Conservation (phyloP, 2,329 filamentous ascomycete genomes). For the Aspergillus sp. region DNA sequence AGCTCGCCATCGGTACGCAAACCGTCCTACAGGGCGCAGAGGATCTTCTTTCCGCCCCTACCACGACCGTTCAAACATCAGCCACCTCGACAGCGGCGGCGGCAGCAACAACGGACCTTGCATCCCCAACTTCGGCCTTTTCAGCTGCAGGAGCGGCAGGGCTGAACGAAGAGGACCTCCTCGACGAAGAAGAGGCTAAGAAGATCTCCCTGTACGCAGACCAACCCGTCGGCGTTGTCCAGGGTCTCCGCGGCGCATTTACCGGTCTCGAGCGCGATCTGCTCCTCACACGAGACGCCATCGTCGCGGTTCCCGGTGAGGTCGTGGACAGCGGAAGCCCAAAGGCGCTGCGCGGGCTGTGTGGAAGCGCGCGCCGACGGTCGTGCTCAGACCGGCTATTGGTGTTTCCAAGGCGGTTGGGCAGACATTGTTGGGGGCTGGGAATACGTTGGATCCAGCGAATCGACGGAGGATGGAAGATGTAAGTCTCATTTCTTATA, state of each 20-base stretch:
- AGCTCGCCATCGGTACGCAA: constrained; percentile 88
- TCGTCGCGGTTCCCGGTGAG: constrained; percentile 89
- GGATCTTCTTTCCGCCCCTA: constrained; percentile 52
- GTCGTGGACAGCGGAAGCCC: constrained; percentile 79
- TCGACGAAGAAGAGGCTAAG: constrained; percentile 62
- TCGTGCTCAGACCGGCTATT: constrained; percentile 82
- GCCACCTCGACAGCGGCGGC: constrained; percentile 3
- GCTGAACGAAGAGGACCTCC: constrained; percentile 49
- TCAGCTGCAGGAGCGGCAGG: constrained; percentile 26
- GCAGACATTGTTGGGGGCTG: constrained; percentile 82
- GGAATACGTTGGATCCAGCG: constrained; percentile 78
- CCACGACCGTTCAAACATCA: constrained; percentile 1
- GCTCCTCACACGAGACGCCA: constrained; percentile 76
- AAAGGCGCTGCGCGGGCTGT: constrained; percentile 69
- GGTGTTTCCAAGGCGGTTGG: constrained; percentile 83
- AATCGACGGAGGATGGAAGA: constrained; percentile 78
- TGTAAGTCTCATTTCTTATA: constrained; percentile 51
- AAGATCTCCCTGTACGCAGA: constrained; percentile 88
- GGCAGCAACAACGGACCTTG: constrained; percentile 49
- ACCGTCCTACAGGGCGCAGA: constrained; percentile 87
- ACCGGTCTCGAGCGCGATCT: constrained; percentile 77
- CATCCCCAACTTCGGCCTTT: constrained; percentile 22
- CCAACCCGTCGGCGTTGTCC: constrained; percentile 80
- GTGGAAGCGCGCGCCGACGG: constrained; percentile 75
- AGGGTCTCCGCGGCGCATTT: constrained; percentile 77